These are phyloP conservation scores for Hanseniaspora osmophila DNA, from an alignment of 805 yeast genomes.

Conservation along the genomic window DNA sequence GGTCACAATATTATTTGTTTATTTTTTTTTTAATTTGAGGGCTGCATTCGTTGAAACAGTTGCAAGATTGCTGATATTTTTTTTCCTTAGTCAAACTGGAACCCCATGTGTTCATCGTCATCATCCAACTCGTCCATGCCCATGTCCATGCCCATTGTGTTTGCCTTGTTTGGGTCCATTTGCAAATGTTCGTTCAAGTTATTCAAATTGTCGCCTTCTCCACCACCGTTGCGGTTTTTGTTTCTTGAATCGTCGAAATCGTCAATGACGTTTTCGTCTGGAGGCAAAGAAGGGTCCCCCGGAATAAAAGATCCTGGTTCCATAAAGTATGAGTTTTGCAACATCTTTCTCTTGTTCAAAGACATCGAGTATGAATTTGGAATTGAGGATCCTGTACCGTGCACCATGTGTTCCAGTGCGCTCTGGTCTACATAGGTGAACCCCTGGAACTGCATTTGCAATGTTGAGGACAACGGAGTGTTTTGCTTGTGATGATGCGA, in stretches of 20 bases:
- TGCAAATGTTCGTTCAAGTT: background rate
- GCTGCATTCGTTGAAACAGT: too few relatives aligned
- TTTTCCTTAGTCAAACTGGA: conserved; percentile 3
- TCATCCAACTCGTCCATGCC: conserved; percentile 14
- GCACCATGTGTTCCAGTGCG: conserved; percentile 75
- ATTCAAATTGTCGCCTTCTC: conserved; percentile 4
- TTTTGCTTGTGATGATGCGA: background rate
- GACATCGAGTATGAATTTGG: conserved; percentile 5
- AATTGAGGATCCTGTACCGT: conserved; percentile 16
- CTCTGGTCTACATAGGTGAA: conserved; percentile 93
- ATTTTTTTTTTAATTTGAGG: too few relatives aligned
- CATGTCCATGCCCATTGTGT: conserved; percentile 5
- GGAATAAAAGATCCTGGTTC: conserved; percentile 64
- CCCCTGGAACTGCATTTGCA: conserved; percentile 93
- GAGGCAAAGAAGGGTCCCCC: conserved; percentile 66
- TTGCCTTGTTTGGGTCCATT: conserved; percentile 6
- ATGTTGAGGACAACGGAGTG: conserved; percentile 85
- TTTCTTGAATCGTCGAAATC: conserved; percentile 33
- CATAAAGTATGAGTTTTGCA: conserved; percentile 26
- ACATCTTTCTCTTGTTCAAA: conserved; percentile 20
- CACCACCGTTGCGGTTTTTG: conserved; percentile 11
- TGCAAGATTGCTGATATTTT: too few relatives aligned
- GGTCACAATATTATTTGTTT: too few relatives aligned
- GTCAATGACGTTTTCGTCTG: conserved; percentile 73
- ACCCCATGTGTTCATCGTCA: conserved; percentile 8